Base-by-base conservation (phyloP, 2,329 filamentous ascomycete genomes). In the Cladophialophora chaetospira region DNA sequence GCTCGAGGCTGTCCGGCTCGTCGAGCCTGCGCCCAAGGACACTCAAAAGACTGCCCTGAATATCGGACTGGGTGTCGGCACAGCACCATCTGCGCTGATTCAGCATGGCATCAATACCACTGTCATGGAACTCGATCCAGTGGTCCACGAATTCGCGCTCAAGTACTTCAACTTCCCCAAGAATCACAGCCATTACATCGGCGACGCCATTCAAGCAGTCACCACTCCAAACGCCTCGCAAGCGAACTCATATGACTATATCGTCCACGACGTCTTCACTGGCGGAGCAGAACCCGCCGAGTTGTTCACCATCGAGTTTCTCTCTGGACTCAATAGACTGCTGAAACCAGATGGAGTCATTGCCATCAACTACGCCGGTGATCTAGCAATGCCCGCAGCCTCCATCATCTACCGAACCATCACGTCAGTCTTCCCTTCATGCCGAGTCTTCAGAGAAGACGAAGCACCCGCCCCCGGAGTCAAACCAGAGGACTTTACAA, bases 261-360 rank as follows among this genome's bases (percentile, higher is more conserved):
- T 99, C 68, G 65, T 99, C 52, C 94, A 99, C 71, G 94, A 99
- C 66, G 94, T 99, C 21, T 99, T 99, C 71, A 99, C 94, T 0
- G 94, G 94, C 21, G 94, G 94, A 50, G 92, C 91, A 0, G 94
- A 97, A 71, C 94, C 94, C 0, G 84, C 92, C 2, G 79, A 86
- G 5, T 83, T 99, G 5, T 99, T 99, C 73, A 97, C 92, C 0
- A 72, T 86, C 4, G 88, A 94, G 65, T 97, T 99, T 67, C 75
- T 99, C 40, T 73, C 82, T 50, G 84, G 87, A 4, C 78, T 99
- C 1, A 77, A 83, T 63, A 71, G 80, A 3, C 80, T 97, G 5
- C 79, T 99, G 43, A 88, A 85, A 62, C 83, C 87, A 0, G 82
- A 89, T 49, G 94, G 94, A 38, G 87, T 89, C 11, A 87, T 97